These are phyloP conservation scores for Moringa oleifera DNA, from an alignment of 345 rosid genomes.

Conservation along the genomic window DNA sequence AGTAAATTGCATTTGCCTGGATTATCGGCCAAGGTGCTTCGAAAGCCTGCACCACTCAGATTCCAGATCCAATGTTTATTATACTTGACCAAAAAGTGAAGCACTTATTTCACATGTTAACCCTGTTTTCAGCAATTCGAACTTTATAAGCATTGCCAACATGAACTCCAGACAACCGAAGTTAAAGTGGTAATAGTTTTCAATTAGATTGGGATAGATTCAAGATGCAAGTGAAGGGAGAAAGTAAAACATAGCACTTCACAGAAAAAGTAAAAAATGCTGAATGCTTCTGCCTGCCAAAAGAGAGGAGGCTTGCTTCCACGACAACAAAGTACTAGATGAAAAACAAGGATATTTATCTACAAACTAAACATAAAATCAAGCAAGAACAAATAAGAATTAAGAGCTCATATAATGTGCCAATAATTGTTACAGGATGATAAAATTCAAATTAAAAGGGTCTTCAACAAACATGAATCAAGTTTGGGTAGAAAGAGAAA, in stretches of 20 bases:
- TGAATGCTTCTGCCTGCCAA: too few relatives aligned
- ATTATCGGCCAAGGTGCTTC: conserved; percentile 91
- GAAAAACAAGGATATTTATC: not conserved
- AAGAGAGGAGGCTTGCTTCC: too few relatives aligned
- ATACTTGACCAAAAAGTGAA: not conserved
- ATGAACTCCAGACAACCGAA: not conserved
- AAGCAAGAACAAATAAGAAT: not conserved
- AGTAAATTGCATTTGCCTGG: conserved; percentile 91
- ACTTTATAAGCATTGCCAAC: not conserved
- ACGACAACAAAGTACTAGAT: not conserved
- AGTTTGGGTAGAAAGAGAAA: too few relatives aligned
- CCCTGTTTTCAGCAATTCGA: not conserved
- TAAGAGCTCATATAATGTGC: not conserved
- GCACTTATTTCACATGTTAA: not conserved
- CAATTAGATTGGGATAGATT: too few relatives aligned
- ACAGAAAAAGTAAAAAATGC: too few relatives aligned
- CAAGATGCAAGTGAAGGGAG: not conserved
- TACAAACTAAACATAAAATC: not conserved
- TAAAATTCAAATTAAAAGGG: too few relatives aligned
- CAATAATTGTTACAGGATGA: too few relatives aligned
- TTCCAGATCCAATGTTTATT: not conserved
- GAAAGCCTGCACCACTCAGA: conserved; percentile 57
- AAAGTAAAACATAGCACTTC: not conserved
- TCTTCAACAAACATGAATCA: too few relatives aligned
- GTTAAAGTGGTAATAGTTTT: not conserved